Base-by-base conservation (phyloP, 257 asterid species). In the Solanum etuberosum region DNA sequence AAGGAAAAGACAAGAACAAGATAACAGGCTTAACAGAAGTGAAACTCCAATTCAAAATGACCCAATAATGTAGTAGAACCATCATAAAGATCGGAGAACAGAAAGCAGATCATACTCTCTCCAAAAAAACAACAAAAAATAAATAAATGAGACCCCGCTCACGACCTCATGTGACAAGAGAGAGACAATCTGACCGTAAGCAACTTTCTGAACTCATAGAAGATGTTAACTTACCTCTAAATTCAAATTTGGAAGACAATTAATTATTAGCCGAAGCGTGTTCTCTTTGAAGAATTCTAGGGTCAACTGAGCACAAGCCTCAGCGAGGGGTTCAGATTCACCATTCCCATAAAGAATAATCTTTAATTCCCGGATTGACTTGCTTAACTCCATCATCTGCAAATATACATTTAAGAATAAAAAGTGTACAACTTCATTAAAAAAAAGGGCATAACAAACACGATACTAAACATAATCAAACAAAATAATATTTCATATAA, bases 271-370 rank as follows among this genome's bases (percentile, higher is more conserved):
- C 27, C 99, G 95, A 35, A 95, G 92, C 15, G 98, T 93, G 89
- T 96, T 92, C 91, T 96, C 99, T 86, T 89, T 93, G 89, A 96
- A 95, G 90, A 96, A 94, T 92, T 96, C 99, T 86, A 91, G 95
- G 2, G 99, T 96, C 93, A 96, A 88, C 88, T 94, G 99, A 38
- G 93, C 87, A 88, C 99, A 96, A 25, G 98, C 96, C 85, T 96
- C 98, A 2, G 98, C 83, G 13, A 95, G 94, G 34, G 99, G 99
- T 91, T 96, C 99, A 12, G 97, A 90, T 90, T 96, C 98, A 86
- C 99, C 93, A 89, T 93, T 95, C 65, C 99, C 99, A 57, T 96
- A 96, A 20, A 96, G 98, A 87, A 91, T 90, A 65, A 89, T 88
- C 92, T 95, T 95, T 89, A 96, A 57, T 37, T 96, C 99, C 74